Conservation (phyloP, 441 rosid genomes). For the Jatropha multifida region DNA sequence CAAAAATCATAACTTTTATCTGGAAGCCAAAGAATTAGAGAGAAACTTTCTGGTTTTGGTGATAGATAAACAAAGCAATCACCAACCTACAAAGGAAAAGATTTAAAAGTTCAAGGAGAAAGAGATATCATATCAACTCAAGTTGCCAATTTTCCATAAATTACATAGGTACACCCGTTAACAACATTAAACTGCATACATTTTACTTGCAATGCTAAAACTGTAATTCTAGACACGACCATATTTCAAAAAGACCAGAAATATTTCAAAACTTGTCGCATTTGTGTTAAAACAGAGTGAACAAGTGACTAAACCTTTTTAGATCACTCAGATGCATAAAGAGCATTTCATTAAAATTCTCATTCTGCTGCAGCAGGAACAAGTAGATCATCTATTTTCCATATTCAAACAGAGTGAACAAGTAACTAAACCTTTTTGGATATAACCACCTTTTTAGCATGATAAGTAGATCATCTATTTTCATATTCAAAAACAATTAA, state of each 20-base stretch:
- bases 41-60: background rate
- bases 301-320: conserved; percentile 18
- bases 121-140: no score
- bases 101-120: no score
- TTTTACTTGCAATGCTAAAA: conserved; percentile 8
- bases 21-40: no score
- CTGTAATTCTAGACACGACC: background rate
- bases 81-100: no score
- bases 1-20: no score
- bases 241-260: conserved; percentile 12
- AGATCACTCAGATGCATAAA: conserved; percentile 21
- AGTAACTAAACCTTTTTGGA: no score
- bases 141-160: background rate
- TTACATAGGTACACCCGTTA: conserved; percentile 5
- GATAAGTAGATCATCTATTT: no score
- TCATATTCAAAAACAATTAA: no score
- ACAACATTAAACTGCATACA: background rate
- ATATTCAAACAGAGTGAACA: no score
- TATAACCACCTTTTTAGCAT: no score
- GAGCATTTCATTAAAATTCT: conserved; percentile 9
- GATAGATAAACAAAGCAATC: background rate
- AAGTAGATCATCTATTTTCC: no score
- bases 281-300: conserved; percentile 22
- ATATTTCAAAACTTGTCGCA: conserved; percentile 4
- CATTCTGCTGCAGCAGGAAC: conserved; percentile 47